phyloP scores from a whole-genome alignment of 164 flowering plant genomes.

The Chimonanthus praecox region DNA sequence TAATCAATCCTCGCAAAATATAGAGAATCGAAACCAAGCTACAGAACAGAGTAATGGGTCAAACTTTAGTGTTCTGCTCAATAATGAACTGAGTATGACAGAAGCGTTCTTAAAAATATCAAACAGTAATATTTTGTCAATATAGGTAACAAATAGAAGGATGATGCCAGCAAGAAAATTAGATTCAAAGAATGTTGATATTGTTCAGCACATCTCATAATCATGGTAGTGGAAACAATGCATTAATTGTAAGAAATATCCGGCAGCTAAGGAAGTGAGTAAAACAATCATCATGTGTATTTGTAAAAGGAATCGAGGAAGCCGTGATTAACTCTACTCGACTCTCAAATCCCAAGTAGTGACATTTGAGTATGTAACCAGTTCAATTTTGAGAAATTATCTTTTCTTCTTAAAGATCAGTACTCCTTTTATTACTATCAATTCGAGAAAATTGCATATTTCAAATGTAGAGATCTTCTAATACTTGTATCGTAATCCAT shows the following conservation, averaged over 20 bases:
- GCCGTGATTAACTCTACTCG: too few species aligned
- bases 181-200: not conserved
- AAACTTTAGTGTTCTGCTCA: not conserved
- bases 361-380: too few species aligned
- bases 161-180: not conserved
- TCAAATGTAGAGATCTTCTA: too few species aligned
- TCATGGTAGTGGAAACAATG: not conserved
- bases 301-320: too few species aligned
- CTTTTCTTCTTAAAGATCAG: too few species aligned
- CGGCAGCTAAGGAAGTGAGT: not conserved
- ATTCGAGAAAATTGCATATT: too few species aligned
- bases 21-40: slow-evolving; percentile 91
- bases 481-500: too few species aligned
- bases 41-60: slow-evolving; percentile 3
- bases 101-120: not conserved
- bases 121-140: not conserved
- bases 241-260: not conserved
- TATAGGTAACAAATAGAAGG: not conserved
- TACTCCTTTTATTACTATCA: too few species aligned
- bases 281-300: too few species aligned
- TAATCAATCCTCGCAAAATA: slow-evolving; percentile 87
- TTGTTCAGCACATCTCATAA: not conserved
- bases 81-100: slow-evolving; percentile 1
- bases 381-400: too few species aligned
- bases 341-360: too few species aligned